A percentile compares a stretch with the other conserved stretches of the same genome.
Conservation (phyloP, 140 eudicot genomes). For the Artemisia princeps region DNA sequence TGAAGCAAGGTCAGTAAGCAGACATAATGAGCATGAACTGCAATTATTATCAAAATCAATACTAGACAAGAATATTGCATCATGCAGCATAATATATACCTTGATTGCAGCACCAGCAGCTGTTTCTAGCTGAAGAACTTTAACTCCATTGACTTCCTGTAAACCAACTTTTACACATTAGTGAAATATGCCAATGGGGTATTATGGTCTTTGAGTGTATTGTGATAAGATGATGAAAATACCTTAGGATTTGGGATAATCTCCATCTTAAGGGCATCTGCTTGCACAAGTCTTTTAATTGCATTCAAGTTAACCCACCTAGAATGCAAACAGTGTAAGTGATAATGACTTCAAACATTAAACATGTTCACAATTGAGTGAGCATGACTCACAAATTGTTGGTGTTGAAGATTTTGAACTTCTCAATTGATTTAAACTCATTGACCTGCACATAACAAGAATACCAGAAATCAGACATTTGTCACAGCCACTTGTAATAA, state of each 20-base stretch:
- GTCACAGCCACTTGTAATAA: not conserved
- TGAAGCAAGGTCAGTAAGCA: not conserved
- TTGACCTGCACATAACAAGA: slow-evolving; percentile 46
- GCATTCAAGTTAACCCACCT: slow-evolving; percentile 96
- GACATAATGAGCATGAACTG: not conserved
- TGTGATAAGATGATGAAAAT: slow-evolving; percentile 11
- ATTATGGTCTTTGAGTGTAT: not conserved
- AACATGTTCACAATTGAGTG: slow-evolving; percentile 10
- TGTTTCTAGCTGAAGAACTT: slow-evolving; percentile 97
- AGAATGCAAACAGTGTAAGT: slow-evolving; percentile 22
- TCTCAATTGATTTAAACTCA: slow-evolving; percentile 93
- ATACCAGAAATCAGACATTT: slow-evolving; percentile 11
- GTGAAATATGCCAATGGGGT: not conserved
- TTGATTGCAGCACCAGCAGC: slow-evolving; percentile 98
- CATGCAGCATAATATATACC: slow-evolving; percentile 38
- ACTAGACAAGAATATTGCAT: not conserved
- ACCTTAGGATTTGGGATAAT: slow-evolving; percentile 98
- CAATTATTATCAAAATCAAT: slow-evolving; percentile 4
- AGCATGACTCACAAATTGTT: slow-evolving; percentile 69
- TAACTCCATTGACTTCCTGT: slow-evolving; percentile 80
- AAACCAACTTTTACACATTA: slow-evolving; percentile 12
- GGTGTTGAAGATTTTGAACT: slow-evolving; percentile 94
- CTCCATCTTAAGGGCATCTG: slow-evolving; percentile 87
- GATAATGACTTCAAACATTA: slow-evolving; percentile 12
- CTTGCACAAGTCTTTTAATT: slow-evolving; percentile 79